Base-by-base conservation (phyloP, 371 early-diverging fungal genomes). In the Coemansia sp. region DNA sequence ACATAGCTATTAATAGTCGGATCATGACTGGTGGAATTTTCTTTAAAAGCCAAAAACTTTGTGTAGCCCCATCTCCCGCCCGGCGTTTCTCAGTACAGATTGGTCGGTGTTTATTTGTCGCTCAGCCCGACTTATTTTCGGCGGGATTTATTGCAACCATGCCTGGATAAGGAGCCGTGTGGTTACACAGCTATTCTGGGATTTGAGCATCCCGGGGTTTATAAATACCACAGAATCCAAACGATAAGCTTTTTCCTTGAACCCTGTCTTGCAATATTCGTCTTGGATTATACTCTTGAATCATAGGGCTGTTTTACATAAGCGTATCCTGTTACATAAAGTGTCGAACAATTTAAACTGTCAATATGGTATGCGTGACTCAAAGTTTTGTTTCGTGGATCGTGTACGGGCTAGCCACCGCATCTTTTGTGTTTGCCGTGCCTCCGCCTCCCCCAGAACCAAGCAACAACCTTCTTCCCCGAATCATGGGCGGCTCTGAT, bases 401-500 rank as follows among this genome's bases (percentile, higher is more conserved):
- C 8, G 17, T 23, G 24, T 29, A 57, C 21, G 57, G 21, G 8
- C 36, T 67, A 32, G 73, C 65, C 23, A 13, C 60, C 41, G 67
- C 66, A 21, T 44, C 56, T 8, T 29, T 44, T 1, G 51, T 57
- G 7, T 40, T 63, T 19, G 69, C 58, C 19, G 39, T n/a, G 36
- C 55, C 41, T 26, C 51, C 58, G 15, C 19, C 32, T 15, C 13
- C 36, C 5, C 15, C 49, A 21, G 23, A 21, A 15, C 29, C 41
- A 13, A 36, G 23, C 46, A 21, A 58, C 29, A 53, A 17, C 17
- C 58, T 78, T 21, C n/a, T 53, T 12, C 69, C 72, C 4, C 80
- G 81, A 19, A 81, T 82, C 62, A 61, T 81, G 46, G 82, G 82
- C 12, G 82, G 82, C 24, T 41, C 66, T 4, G 32, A 48, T 0